Evolutionary conservation across 371 early-diverging fungal species (phyloP), one percentile per base, ranked within the genome.

Genomic region (Thermomucor indicae-seudaticae): DNA sequence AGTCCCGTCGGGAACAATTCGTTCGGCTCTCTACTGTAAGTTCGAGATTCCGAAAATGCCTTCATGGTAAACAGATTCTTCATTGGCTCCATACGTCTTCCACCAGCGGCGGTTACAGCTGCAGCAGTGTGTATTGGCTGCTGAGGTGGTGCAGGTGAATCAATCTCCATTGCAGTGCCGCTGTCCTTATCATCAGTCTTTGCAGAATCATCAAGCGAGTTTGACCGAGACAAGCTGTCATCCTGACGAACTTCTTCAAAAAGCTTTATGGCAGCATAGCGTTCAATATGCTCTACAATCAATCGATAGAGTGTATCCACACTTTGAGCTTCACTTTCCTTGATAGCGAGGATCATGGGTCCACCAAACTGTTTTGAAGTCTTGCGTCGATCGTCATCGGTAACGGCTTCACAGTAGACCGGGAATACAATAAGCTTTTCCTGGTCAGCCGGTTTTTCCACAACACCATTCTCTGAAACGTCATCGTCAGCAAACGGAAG

Each of bases 41-140:
- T 31, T n/a, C 31, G 38, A 4, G 20, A 17, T 12, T 57, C 57
- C 11, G 58, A 32, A 16, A 69, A 65, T 2, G 72, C 60, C 29
- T 72, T 72, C 62, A 75, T 72, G 0, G 64, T 48, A 38, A 75
- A 75, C 16, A 75, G 53, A 10, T 72, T 72, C 7, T 43, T 46
- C 57, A 72, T 69, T 8, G 70, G 70, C 8, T 58, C 64, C 22
- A 67, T 47, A 20, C 50, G 49, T 17, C 62, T 58, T 34, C 70
- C 72, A 1, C 72, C 70, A 10, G 72, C 70, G 1, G 70, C 58
- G 1, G 65, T 66, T 0, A 72, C 68, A n/a, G 76, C 72, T 5
- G 76, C 76, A 31, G 72, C 64, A 10, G 67, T 75, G 29, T 67
- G 69, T n/a, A 71, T 65, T 2, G 57, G 60, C 17, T 57, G 49